A percentile compares a stretch with the other conserved stretches of the same genome.
These are phyloP conservation scores for Stromatinia cepivora DNA, from an alignment of 2,329 filamentous ascomycete genomes.

Conservation along the genomic window DNA sequence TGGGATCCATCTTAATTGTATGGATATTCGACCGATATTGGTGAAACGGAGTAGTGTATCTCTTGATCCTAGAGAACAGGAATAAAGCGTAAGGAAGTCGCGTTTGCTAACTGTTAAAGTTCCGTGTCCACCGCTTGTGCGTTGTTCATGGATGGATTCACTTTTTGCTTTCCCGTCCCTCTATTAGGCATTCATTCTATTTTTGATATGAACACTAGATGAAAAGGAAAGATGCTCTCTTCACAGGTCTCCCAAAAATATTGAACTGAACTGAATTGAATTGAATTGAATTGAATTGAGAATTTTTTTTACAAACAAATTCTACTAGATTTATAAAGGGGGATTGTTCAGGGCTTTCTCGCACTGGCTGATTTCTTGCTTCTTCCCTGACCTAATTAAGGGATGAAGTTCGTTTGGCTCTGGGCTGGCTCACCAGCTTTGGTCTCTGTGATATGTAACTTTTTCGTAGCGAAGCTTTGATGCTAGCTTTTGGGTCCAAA, in stretches of 20 bases:
- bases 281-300: neutral
- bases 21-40: conserved; percentile 3
- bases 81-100: conserved; percentile 10
- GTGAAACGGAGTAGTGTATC: conserved; percentile 10
- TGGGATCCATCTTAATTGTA: conserved; percentile 23
- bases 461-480: conserved; percentile 18
- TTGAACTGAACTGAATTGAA: neutral
- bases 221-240: neutral
- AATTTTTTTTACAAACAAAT: neutral
- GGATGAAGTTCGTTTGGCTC: conserved; percentile 22
- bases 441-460: conserved; percentile 6
- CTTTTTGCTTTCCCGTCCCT: conserved; percentile 1
- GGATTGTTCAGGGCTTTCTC: neutral
- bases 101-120: conserved; percentile 1
- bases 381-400: conserved; percentile 18
- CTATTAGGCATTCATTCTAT: neutral
- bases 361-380: conserved; percentile 13
- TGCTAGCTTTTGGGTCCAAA: conserved; percentile 15
- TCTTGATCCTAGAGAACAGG: conserved; percentile 16
- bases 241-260: neutral
- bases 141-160: conserved; percentile 13
- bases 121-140: conserved; percentile 9
- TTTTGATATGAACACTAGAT: neutral
- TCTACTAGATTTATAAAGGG: conserved; percentile 9
- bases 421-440: neutral